phyloP scores from a whole-genome alignment of 306 rosid species.

The Senna siamea region DNA sequence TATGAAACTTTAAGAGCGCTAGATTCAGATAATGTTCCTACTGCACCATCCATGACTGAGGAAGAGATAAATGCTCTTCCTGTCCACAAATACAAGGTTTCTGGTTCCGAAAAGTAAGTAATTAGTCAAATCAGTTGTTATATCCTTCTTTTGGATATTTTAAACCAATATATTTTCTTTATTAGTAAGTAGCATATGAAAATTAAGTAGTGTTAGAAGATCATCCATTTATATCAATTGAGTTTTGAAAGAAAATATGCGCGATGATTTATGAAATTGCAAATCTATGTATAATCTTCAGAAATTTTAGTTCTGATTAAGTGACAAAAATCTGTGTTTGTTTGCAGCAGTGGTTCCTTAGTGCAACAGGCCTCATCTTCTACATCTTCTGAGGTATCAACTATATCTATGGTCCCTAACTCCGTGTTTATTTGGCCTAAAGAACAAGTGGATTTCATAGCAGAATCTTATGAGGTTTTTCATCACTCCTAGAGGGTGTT shows the following conservation, averaged over 20 bases:
- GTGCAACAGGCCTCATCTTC: conserved; percentile 73
- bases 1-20: conserved; percentile 81
- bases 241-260: conserved; percentile 2
- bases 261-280: conserved; percentile 9
- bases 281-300: background rate
- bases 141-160: conserved; percentile 19
- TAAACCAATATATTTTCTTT: background rate
- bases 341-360: conserved; percentile 53
- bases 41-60: conserved; percentile 74
- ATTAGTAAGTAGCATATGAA: background rate
- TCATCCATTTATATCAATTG: background rate
- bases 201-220: background rate
- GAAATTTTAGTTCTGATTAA: conserved; percentile 11
- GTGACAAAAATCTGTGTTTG: conserved; percentile 42
- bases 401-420: background rate
- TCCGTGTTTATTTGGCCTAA: conserved; percentile 19
- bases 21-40: conserved; percentile 72
- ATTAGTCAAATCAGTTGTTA: conserved; percentile 23
- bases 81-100: conserved; percentile 69
- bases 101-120: conserved; percentile 63
- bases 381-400: conserved; percentile 67
- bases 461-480: conserved; percentile 14
- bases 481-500: background rate
- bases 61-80: conserved; percentile 88
- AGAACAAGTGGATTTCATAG: conserved; percentile 10